phyloP scores from a whole-genome alignment of 2,329 filamentous ascomycete genomes.

The Nemania diffusa region DNA sequence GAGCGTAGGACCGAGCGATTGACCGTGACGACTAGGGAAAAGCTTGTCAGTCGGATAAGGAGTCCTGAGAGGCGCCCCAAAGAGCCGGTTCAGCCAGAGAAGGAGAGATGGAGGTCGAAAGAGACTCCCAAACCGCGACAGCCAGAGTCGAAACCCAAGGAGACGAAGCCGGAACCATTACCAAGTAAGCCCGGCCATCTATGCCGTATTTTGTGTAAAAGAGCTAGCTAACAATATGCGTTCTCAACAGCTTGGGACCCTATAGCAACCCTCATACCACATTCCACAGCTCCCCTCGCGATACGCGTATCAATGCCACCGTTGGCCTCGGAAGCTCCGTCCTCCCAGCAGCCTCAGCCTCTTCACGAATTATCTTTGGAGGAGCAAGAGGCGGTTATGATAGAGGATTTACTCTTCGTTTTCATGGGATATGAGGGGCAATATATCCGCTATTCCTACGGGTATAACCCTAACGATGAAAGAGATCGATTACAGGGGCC shows the following conservation, averaged over 20 bases:
- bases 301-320: constrained; percentile 71
- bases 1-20: constrained; percentile 67
- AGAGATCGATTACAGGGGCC: constrained; percentile 88
- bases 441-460: constrained; percentile 86
- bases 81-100: constrained; percentile 49
- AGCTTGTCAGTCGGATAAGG: constrained; percentile 66
- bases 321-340: constrained; percentile 78
- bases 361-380: constrained; percentile 79
- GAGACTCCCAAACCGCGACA: constrained; percentile 56
- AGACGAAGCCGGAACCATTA: constrained; percentile 59
- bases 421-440: constrained; percentile 99
- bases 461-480: constrained; percentile 85
- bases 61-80: constrained; percentile 64
- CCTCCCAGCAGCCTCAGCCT: constrained; percentile 72
- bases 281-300: constrained; percentile 65
- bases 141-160: constrained; percentile 58
- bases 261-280: constrained; percentile 76
- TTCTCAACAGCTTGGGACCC: constrained; percentile 76
- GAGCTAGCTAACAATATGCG: constrained; percentile 43
- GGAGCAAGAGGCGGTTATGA: constrained; percentile 83
- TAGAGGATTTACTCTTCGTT: constrained; percentile 92
- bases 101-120: constrained; percentile 51
- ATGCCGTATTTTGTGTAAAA: constrained; percentile 3
- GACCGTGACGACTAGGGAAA: constrained; percentile 71
- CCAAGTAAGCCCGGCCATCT: constrained; percentile 55